phyloP scores from a whole-genome alignment of 2,329 filamentous ascomycete genomes.

The Orbilia quercus region DNA sequence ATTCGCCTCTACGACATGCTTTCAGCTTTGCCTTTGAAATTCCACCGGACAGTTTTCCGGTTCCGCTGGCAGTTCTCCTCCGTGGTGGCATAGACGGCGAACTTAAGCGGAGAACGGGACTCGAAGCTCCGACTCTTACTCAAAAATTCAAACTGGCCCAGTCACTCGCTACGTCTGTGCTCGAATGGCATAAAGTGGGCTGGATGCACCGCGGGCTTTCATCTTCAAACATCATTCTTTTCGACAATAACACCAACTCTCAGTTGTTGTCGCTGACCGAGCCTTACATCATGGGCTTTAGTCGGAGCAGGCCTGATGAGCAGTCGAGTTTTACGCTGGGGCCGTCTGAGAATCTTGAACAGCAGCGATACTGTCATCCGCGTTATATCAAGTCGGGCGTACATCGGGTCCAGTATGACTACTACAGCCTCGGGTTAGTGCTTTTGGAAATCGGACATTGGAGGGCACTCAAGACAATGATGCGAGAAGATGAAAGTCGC shows the following conservation, averaged over 20 bases:
- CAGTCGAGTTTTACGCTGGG: background rate
- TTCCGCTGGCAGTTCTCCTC: background rate
- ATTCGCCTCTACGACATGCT: background rate
- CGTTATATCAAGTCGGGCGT: background rate
- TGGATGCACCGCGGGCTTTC: slow-evolving; percentile 21
- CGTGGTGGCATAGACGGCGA: background rate
- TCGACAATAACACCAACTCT: slow-evolving; percentile 1
- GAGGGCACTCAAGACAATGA: slow-evolving; percentile 5
- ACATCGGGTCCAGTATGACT: slow-evolving; percentile 9
- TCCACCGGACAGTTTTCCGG: background rate
- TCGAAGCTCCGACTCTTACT: background rate
- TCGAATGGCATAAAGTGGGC: slow-evolving; percentile 7
- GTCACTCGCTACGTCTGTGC: slow-evolving; percentile 1
- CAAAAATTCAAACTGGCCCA: slow-evolving; percentile 14
- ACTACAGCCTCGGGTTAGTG: slow-evolving; percentile 25
- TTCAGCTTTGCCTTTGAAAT: background rate
- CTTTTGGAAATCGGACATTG: slow-evolving; percentile 25
- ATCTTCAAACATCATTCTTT: slow-evolving; percentile 17
- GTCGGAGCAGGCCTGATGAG: slow-evolving; percentile 1
- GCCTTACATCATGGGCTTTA: slow-evolving; percentile 18
- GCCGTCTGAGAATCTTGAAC: background rate
- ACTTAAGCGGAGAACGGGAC: background rate
- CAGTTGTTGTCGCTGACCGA: background rate
- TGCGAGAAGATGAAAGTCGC: background rate
- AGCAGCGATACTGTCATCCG: slow-evolving; percentile 3